Evolutionary conservation across 2,329 filamentous ascomycete genomes (phyloP).

Genomic region (Pezizomycotina sp.): DNA sequence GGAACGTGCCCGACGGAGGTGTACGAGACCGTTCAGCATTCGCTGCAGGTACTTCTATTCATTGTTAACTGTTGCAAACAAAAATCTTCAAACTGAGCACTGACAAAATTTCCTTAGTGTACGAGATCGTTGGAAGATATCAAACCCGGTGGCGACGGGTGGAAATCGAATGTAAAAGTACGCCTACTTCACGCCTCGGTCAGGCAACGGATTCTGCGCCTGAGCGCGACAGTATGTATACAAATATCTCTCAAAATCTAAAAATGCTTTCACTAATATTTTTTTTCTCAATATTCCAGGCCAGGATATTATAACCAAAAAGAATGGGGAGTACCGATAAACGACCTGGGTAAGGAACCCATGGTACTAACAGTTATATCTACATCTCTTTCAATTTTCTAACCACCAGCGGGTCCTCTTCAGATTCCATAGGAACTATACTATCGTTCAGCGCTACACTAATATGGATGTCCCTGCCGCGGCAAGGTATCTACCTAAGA

Average conservation of each 20-base stretch:
- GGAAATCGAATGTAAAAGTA: slow-evolving; percentile 48
- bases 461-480: slow-evolving; percentile 51
- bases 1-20: slow-evolving; percentile 34
- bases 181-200: slow-evolving; percentile 53
- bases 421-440: slow-evolving; percentile 57
- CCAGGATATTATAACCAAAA: slow-evolving; percentile 47
- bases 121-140: slow-evolving; percentile 48
- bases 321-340: slow-evolving; percentile 50
- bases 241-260: too few species aligned
- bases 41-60: slow-evolving; percentile 12
- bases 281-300: slow-evolving; percentile 35
- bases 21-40: slow-evolving; percentile 5
- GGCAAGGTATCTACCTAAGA: slow-evolving; percentile 52
- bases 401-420: too few species aligned
- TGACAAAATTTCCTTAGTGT: slow-evolving; percentile 42
- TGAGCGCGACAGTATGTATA: too few species aligned
- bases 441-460: slow-evolving; percentile 51
- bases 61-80: neutral
- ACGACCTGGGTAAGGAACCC: too few species aligned
- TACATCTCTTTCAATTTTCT: too few species aligned
- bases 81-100: neutral
- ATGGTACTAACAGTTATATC: too few species aligned
- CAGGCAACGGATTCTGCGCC: slow-evolving; percentile 45
- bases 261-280: too few species aligned
- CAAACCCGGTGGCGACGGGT: slow-evolving; percentile 50